Conservation (phyloP, 2,329 filamentous ascomycete genomes). For the Juglanconis oblonga region DNA sequence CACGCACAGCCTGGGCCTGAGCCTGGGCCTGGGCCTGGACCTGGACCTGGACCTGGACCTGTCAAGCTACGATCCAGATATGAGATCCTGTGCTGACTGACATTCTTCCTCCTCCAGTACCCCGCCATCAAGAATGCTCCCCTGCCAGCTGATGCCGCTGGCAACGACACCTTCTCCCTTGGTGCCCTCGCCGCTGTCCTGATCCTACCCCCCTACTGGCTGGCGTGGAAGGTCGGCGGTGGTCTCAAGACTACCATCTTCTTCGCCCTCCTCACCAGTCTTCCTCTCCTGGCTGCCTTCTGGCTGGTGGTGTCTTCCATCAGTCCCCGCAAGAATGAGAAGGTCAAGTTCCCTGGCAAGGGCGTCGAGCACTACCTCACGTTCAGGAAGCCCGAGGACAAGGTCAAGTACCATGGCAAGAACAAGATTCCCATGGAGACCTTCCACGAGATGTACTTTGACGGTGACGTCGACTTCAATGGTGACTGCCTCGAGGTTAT, state of each 20-base stretch:
- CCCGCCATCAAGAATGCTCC: slow-evolving; percentile 91
- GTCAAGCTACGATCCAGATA: too few relatives aligned
- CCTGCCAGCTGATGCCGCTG: slow-evolving; percentile 83
- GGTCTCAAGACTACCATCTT: slow-evolving; percentile 86
- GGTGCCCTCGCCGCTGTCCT: slow-evolving; percentile 69
- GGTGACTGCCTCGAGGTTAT: slow-evolving; percentile 84
- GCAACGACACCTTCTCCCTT: slow-evolving; percentile 86
- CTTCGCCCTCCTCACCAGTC: slow-evolving; percentile 72
- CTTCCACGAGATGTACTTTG: slow-evolving; percentile 98
- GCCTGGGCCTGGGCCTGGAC: too few relatives aligned
- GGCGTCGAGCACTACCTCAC: slow-evolving; percentile 88
- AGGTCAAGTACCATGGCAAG: slow-evolving; percentile 68
- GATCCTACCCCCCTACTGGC: slow-evolving; percentile 69
- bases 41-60: too few relatives aligned
- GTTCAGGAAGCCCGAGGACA: slow-evolving; percentile 66
- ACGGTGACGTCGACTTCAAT: slow-evolving; percentile 92
- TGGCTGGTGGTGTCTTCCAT: slow-evolving; percentile 79
- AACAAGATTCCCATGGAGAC: slow-evolving; percentile 87
- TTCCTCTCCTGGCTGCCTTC: slow-evolving; percentile 78
- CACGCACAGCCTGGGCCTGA: neutral
- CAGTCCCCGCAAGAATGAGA: slow-evolving; percentile 88
- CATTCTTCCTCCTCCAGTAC: slow-evolving; percentile 51
- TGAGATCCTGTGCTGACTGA: slow-evolving; percentile 1
- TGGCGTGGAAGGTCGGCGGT: slow-evolving; percentile 80
- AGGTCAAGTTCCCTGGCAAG: slow-evolving; percentile 79